phyloP scores from a whole-genome alignment of 2,329 filamentous ascomycete species.

The Cladosporium sp. region DNA sequence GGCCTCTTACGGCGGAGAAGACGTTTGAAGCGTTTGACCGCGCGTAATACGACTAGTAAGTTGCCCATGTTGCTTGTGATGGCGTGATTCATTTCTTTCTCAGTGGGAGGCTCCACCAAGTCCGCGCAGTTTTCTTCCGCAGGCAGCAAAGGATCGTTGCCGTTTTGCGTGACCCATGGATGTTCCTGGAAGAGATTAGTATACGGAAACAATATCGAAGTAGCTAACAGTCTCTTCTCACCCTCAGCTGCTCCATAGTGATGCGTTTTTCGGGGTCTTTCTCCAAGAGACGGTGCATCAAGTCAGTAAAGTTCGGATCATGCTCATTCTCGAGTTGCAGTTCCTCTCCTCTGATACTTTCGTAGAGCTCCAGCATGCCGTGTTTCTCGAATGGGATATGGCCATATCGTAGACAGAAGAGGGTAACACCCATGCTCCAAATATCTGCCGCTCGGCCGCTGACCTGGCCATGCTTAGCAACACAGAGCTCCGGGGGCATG shows the following conservation, averaged over 20 bases:
- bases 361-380: slow-evolving; percentile 80
- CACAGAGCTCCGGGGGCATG: slow-evolving; percentile 86
- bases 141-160: slow-evolving; percentile 71
- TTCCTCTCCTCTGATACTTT: slow-evolving; percentile 73
- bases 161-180: slow-evolving; percentile 83
- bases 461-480: slow-evolving; percentile 78
- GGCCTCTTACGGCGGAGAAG: slow-evolving; percentile 59
- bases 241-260: slow-evolving; percentile 74
- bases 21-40: slow-evolving; percentile 81
- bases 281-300: slow-evolving; percentile 70
- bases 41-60: slow-evolving; percentile 84
- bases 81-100: slow-evolving; percentile 83
- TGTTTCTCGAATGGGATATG: slow-evolving; percentile 78
- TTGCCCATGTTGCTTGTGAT: slow-evolving; percentile 88
- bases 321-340: slow-evolving; percentile 59
- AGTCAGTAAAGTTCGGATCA: slow-evolving; percentile 65
- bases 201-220: not conserved
- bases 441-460: slow-evolving; percentile 89
- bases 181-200: slow-evolving; percentile 60
- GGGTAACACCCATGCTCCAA: slow-evolving; percentile 96
- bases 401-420: slow-evolving; percentile 90
- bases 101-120: slow-evolving; percentile 76
- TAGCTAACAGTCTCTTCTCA: slow-evolving; percentile 45
- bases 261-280: slow-evolving; percentile 84
- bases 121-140: slow-evolving; percentile 81